Conservation (phyloP, 768 basidiomycete species). For the Kwoniella dendrophila region DNA sequence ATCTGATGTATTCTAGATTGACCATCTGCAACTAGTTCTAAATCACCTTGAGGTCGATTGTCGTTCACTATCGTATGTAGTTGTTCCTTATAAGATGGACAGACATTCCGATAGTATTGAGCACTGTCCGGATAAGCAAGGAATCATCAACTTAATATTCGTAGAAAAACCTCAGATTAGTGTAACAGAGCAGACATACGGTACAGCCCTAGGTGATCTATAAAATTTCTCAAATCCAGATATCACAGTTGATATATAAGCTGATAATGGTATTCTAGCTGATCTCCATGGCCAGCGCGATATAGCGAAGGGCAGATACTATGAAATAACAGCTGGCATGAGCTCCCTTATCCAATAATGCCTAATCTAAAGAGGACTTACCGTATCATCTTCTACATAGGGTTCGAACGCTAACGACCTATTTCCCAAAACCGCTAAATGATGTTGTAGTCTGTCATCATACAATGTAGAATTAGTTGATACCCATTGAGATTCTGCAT, state of each 20-base stretch:
- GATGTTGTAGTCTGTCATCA: conserved; percentile 46
- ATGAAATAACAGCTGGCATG: neutral
- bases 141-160: conserved; percentile 1
- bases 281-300: conserved; percentile 45
- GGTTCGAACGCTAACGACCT: conserved; percentile 52
- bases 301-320: conserved; percentile 38
- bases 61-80: conserved; percentile 26
- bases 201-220: conserved; percentile 38
- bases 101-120: conserved; percentile 30
- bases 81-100: conserved; percentile 25
- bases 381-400: conserved; percentile 45
- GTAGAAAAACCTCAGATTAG: neutral
- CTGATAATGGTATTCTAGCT: conserved; percentile 48
- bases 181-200: conserved; percentile 29
- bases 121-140: conserved; percentile 16
- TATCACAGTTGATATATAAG: conserved; percentile 41
- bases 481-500: neutral
- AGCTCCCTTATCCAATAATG: neutral
- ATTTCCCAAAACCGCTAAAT: conserved; percentile 46
- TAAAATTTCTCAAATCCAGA: conserved; percentile 45
- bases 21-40: conserved; percentile 31
- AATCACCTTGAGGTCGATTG: conserved; percentile 27
- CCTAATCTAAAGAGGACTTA: conserved; percentile 20
- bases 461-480: neutral
- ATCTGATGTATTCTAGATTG: conserved; percentile 43